These are phyloP conservation scores for Protomyces gravidus DNA, from an alignment of 1,139 yeast species.

Conservation along the genomic window DNA sequence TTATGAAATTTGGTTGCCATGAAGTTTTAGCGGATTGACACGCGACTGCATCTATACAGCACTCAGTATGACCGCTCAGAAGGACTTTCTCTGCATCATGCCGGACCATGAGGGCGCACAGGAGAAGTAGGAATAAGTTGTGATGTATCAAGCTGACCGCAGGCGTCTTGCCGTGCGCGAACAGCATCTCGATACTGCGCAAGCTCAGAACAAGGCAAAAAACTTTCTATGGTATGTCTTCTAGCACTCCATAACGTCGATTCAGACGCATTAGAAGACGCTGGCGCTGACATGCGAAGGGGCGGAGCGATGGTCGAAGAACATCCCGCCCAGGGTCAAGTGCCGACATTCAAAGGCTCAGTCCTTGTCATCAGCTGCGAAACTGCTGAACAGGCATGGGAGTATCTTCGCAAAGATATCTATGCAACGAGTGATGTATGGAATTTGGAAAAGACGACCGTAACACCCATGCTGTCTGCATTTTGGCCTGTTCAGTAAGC, in stretches of 20 bases:
- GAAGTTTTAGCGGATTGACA: too few relatives aligned
- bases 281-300: too few relatives aligned
- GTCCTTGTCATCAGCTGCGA: conserved; percentile 60
- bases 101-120: conserved; percentile 19
- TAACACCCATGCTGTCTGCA: conserved; percentile 3
- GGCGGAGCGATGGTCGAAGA: conserved; percentile 38
- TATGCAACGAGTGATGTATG: conserved; percentile 66
- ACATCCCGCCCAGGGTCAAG: conserved; percentile 44
- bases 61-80: background rate
- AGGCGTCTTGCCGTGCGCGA: conserved; percentile 19
- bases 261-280: too few relatives aligned
- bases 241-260: background rate
- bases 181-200: conserved; percentile 14
- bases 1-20: too few relatives aligned
- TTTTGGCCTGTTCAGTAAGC: background rate
- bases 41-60: too few relatives aligned
- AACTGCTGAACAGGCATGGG: conserved; percentile 58
- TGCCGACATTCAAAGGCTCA: conserved; percentile 65
- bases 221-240: background rate
- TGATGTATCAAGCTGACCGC: background rate
- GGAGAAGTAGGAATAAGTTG: conserved; percentile 3
- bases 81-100: conserved; percentile 21
- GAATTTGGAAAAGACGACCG: conserved; percentile 53
- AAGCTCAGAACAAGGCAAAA: background rate
- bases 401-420: conserved; percentile 58